Conservation (phyloP, 2,329 filamentous ascomycete species). For the Colletotrichum gigasporum region DNA sequence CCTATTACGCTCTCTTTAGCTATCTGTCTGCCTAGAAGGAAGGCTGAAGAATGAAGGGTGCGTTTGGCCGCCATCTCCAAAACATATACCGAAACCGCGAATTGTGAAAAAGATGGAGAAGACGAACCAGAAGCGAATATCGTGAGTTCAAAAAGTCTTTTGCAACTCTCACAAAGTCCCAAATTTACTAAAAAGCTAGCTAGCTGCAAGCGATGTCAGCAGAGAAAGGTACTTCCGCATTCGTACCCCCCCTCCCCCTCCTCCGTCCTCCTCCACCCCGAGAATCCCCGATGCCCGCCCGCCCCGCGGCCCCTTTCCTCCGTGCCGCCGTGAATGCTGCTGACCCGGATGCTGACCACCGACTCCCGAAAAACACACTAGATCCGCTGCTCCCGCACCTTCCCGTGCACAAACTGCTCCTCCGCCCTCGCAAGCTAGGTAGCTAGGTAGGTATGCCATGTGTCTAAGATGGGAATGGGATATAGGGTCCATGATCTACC, state of each 20-base stretch:
- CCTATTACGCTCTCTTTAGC: background rate
- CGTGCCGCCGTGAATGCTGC: too few species aligned
- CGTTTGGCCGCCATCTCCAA: too few species aligned
- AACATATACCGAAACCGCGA: too few species aligned
- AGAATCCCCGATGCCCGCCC: too few species aligned
- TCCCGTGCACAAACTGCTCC: slow-evolving; percentile 32
- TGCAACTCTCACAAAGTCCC: fast-evolving
- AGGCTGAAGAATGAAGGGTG: background rate
- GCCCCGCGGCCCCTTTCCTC: background rate
- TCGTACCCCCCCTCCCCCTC: background rate
- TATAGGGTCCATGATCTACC: slow-evolving; percentile 32
- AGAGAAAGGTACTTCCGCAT: slow-evolving; percentile 19
- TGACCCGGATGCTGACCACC: background rate
- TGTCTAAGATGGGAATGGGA: too few species aligned
- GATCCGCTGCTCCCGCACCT: slow-evolving; percentile 34
- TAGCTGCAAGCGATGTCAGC: slow-evolving; percentile 25
- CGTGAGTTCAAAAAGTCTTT: slow-evolving; percentile 6
- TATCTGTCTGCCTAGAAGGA: background rate
- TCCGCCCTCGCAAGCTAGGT: too few species aligned
- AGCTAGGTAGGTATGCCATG: too few species aligned
- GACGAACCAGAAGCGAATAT: slow-evolving; percentile 13
- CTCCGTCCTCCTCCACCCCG: background rate
- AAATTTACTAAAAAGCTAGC: background rate
- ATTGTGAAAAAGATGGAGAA: slow-evolving; percentile 4
- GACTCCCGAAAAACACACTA: background rate